Percentiles rank a stretch among this genome's conserved stretches.
These are phyloP conservation scores for Solanum hybrid DNA, from an alignment of 305 asterid genomes.

Conservation along the genomic window DNA sequence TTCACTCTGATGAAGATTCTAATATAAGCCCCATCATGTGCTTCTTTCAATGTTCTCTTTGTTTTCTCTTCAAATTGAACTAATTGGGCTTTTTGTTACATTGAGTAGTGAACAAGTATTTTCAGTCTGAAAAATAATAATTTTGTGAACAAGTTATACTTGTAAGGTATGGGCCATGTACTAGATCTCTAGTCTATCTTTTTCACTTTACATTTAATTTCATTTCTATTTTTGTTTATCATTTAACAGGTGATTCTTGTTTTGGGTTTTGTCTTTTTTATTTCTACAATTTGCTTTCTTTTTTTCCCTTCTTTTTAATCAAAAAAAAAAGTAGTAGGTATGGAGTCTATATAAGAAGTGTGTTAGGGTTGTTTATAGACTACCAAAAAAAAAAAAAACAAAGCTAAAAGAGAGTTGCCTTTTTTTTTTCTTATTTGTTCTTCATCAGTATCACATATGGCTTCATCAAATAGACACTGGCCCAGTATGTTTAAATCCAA, in stretches of 20 bases:
- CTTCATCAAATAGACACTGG: conserved; percentile 94
- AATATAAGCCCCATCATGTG: conserved; percentile 58
- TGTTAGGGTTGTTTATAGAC: conserved; percentile 13
- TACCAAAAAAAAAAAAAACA: neutral
- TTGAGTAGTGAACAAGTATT: conserved; percentile 34
- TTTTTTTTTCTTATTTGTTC: neutral
- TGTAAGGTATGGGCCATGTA: conserved; percentile 33
- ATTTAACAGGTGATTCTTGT: conserved; percentile 72
- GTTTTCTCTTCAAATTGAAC: conserved; percentile 34
- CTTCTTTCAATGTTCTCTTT: conserved; percentile 53
- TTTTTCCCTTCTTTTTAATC: neutral
- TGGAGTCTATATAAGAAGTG: conserved; percentile 31
- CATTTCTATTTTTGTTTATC: conserved; percentile 33
- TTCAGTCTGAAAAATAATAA: neutral
- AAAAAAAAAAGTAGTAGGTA: conserved; percentile 19
- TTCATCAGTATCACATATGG: conserved; percentile 29
- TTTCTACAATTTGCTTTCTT: neutral
- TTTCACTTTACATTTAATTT: conserved; percentile 44
- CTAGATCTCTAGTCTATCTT: conserved; percentile 9
- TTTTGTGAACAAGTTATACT: neutral
- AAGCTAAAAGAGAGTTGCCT: neutral
- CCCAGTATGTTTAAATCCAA: conserved; percentile 97
- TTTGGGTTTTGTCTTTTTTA: conserved; percentile 45
- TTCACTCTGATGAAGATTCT: conserved; percentile 35
- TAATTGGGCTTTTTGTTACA: neutral